phyloP scores from a whole-genome alignment of 768 basidiomycete species.

The Termitomyces titanicus region DNA sequence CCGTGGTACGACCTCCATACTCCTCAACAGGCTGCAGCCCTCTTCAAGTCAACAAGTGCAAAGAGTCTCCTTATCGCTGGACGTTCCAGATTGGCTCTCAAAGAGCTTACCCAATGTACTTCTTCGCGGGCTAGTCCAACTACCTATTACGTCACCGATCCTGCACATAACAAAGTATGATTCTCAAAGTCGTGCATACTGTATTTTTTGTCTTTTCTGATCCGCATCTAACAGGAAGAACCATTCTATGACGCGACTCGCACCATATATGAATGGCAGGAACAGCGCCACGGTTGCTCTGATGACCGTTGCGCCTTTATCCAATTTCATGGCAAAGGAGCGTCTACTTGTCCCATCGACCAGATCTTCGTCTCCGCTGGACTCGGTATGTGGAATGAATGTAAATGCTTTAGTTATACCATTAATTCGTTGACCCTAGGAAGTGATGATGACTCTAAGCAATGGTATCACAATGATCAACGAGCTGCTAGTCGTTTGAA shows the following conservation, averaged over 20 bases:
- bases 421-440: slow-evolving; percentile 7
- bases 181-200: not conserved
- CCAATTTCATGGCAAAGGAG: slow-evolving; percentile 45
- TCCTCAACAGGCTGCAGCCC: slow-evolving; percentile 34
- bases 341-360: slow-evolving; percentile 32
- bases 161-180: slow-evolving; percentile 41
- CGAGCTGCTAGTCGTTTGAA: slow-evolving; percentile 36
- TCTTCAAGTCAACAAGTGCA: slow-evolving; percentile 35
- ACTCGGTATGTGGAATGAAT: slow-evolving; percentile 28
- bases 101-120: slow-evolving; percentile 29
- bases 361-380: slow-evolving; percentile 44
- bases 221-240: slow-evolving; percentile 27
- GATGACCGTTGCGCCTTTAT: slow-evolving; percentile 38
- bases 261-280: slow-evolving; percentile 38
- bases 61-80: slow-evolving; percentile 42
- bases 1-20: slow-evolving; percentile 36
- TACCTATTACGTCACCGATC: slow-evolving; percentile 41
- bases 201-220: not conserved
- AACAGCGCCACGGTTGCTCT: slow-evolving; percentile 32
- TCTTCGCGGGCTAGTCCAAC: slow-evolving; percentile 9
- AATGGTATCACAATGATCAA: slow-evolving; percentile 35
- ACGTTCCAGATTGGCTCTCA: slow-evolving; percentile 32
- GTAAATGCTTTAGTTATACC: not conserved
- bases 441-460: slow-evolving; percentile 18
- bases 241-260: slow-evolving; percentile 40